Percentiles rank a stretch among this genome's conserved stretches.
phyloP scores from a whole-genome alignment of 257 asterid genomes.

The Solanum chiquidenum region DNA sequence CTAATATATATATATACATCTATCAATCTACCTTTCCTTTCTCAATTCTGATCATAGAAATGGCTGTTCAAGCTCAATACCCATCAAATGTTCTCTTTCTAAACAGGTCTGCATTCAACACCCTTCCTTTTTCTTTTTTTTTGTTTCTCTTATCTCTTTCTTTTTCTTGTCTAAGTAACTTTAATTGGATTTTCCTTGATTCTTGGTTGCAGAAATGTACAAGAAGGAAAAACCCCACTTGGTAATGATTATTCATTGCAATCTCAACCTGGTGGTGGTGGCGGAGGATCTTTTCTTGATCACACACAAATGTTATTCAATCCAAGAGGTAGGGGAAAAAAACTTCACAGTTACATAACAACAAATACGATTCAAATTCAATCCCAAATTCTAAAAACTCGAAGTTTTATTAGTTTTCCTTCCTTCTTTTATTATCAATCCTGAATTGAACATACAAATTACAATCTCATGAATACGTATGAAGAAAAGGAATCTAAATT shows the following conservation, averaged over 20 bases:
- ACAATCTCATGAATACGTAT: neutral
- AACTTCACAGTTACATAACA: neutral
- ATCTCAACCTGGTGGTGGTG: constrained; percentile 3
- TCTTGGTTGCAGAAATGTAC: constrained; percentile 15
- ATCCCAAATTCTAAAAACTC: neutral
- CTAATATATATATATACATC: neutral
- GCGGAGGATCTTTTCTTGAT: constrained; percentile 17
- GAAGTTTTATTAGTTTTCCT: neutral
- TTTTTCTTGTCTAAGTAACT: neutral
- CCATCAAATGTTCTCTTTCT: constrained; percentile 31
- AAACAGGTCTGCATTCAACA: constrained; percentile 19
- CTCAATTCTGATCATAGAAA: neutral
- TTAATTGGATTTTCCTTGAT: neutral
- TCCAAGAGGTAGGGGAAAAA: constrained; percentile 16
- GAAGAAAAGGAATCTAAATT: neutral
- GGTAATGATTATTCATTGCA: constrained; percentile 15
- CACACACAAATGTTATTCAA: constrained; percentile 21
- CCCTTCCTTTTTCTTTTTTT: neutral
- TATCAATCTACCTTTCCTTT: neutral
- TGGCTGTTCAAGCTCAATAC: constrained; percentile 52
- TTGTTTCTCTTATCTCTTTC: neutral
- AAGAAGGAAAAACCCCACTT: constrained; percentile 17
- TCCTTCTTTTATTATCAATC: neutral
- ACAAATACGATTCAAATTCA: neutral
- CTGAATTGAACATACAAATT: neutral